Evolutionary conservation across 345 rosid genomes (phyloP), one percentile per base, ranked within the genome.

Genomic region (Pistacia atlantica): DNA sequence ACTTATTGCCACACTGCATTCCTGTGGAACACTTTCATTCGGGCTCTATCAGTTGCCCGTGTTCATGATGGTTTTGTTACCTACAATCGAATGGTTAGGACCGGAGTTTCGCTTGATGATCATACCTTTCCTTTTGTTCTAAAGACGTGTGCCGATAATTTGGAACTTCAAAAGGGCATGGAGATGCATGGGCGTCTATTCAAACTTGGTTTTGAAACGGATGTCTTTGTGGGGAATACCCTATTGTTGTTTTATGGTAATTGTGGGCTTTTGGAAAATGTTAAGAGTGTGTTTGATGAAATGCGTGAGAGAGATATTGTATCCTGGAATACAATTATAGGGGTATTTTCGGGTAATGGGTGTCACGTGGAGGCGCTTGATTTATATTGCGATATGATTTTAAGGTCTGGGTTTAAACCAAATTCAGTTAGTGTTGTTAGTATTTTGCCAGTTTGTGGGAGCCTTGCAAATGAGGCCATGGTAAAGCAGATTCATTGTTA

Each of bases 151-250:
- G 84, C 89, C 16, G 83, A 84, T 75, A n/a, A 42, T 64, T 31
- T 75, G 69, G 77, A 80, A 20, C 79, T 83, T 59, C 79, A 72
- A 56, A 87, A 90, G 51, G 97, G 97, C 5, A 71, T 72, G 84
- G 87, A 89, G 87, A 77, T 84, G 79, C 97, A 92, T 72, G 94
- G 89, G 56, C 79, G 69, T 25, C 81, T 86, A 70, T 78, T 89
- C 66, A 87, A 86, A 60, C 79, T 81, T 17, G 93, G 93, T 35
- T 89, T 83, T 68, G 81, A 83, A 66, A 59, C n/a, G 3, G 83
- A 86, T 57, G 80, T 86, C 22, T 83, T 77, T 20, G 84, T 86
- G 49, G 87, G n/a, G 18, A 88, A 88, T 38, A 88, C 88, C n/a
- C 82, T 88, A 42, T 28, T 84, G 79, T 42, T 72, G 66, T 78